Evolutionary conservation across 2,329 filamentous ascomycete genomes (phyloP).

Genomic region (Colletotrichum sp.): DNA sequence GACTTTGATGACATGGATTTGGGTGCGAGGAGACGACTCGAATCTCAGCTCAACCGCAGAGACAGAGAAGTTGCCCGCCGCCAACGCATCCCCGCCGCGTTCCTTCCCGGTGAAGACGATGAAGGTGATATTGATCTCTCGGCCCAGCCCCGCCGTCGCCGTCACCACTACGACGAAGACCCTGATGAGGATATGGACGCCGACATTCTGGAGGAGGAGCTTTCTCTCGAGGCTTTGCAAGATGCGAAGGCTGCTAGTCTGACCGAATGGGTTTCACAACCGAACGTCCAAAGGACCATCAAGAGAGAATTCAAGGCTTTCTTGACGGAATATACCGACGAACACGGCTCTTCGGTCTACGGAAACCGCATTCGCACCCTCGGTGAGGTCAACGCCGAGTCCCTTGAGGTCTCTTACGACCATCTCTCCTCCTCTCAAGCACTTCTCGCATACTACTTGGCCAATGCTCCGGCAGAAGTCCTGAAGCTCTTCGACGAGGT

Average conservation of each 20-base stretch:
- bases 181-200: slow-evolving; percentile 90
- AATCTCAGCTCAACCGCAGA: slow-evolving; percentile 74
- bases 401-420: slow-evolving; percentile 94
- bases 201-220: slow-evolving; percentile 94
- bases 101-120: slow-evolving; percentile 82
- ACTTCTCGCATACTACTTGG: slow-evolving; percentile 92
- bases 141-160: slow-evolving; percentile 80
- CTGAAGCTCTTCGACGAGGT: slow-evolving; percentile 96
- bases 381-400: slow-evolving; percentile 97
- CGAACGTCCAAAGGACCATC: slow-evolving; percentile 89
- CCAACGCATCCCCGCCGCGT: slow-evolving; percentile 73
- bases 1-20: slow-evolving; percentile 75
- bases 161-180: slow-evolving; percentile 94
- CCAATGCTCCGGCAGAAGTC: slow-evolving; percentile 94
- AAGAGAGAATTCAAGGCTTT: slow-evolving; percentile 98
- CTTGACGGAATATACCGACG: slow-evolving; percentile 93
- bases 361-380: slow-evolving; percentile 92
- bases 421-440: slow-evolving; percentile 91
- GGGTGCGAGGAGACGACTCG: slow-evolving; percentile 71
- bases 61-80: slow-evolving; percentile 74
- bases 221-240: slow-evolving; percentile 87
- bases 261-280: slow-evolving; percentile 93
- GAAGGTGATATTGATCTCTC: slow-evolving; percentile 86
- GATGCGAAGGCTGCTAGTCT: slow-evolving; percentile 94
- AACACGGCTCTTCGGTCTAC: slow-evolving; percentile 89